Percentiles rank a stretch among this genome's conserved stretches.
Evolutionary conservation across 108 stramenopile genomes (phyloP).

Genomic region (Pseudonitzschia pungens): DNA sequence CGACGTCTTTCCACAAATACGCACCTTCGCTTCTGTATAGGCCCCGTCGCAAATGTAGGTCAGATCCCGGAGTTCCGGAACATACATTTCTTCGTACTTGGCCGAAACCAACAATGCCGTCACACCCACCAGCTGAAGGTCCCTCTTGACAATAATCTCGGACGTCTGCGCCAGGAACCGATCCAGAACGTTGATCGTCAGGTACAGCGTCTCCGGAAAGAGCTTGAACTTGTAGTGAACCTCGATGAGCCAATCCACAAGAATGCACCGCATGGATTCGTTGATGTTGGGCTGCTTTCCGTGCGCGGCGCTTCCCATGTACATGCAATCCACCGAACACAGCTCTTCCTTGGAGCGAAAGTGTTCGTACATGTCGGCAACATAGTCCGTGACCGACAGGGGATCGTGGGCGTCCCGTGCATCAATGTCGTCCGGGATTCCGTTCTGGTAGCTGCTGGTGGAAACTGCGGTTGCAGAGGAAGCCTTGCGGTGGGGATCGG

Average conservation of each 20-base stretch:
- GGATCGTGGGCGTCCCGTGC: constrained; percentile 73
- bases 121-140: constrained; percentile 89
- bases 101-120: constrained; percentile 81
- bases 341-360: constrained; percentile 63
- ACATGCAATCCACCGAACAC: constrained; percentile 40
- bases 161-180: constrained; percentile 61
- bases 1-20: not conserved
- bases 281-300: constrained; percentile 70
- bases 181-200: constrained; percentile 87
- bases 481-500: too few species aligned
- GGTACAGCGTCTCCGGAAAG: constrained; percentile 79
- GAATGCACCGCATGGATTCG: constrained; percentile 82
- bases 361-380: constrained; percentile 81
- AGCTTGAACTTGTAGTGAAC: constrained; percentile 88
- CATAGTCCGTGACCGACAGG: constrained; percentile 76
- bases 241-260: constrained; percentile 93
- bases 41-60: constrained; percentile 82
- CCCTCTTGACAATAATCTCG: constrained; percentile 52
- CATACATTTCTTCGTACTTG: constrained; percentile 95
- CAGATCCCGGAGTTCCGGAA: constrained; percentile 73
- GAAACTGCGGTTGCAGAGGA: not conserved
- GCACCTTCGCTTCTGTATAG: constrained; percentile 52
- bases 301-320: constrained; percentile 47
- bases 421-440: constrained; percentile 71
- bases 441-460: constrained; percentile 32